A percentile compares a stretch with the other conserved stretches of the same genome.
These are phyloP conservation scores for Condylostoma magnum DNA, from an alignment of 169 alveolate genomes.

Conservation along the genomic window DNA sequence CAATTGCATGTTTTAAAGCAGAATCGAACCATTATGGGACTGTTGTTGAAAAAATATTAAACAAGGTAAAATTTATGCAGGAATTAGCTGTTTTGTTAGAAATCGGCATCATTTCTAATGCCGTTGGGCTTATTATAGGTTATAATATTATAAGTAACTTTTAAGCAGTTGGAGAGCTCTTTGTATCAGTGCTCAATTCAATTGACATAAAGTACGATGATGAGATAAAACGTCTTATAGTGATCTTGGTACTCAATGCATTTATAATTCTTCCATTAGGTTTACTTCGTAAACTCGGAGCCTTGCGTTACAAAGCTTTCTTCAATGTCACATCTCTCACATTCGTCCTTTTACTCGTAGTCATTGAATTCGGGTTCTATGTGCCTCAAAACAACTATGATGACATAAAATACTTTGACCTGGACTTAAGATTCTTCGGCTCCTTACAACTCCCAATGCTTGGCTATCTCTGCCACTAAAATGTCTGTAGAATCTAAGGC, in stretches of 20 bases:
- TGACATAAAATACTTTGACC: background rate
- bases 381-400: background rate
- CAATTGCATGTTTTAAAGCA: background rate
- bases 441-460: conserved; percentile 8
- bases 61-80: too few relatives aligned
- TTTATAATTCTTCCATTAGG: conserved; percentile 15
- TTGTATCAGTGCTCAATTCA: background rate
- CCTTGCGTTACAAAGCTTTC: conserved; percentile 23
- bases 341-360: conserved; percentile 23
- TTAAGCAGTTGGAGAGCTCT: background rate
- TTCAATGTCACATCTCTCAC: conserved; percentile 24
- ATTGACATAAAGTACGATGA: background rate
- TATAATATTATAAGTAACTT: conserved; percentile 16
- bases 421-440: conserved; percentile 13
- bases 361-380: conserved; percentile 19
- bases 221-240: background rate
- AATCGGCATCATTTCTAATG: conserved; percentile 16
- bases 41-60: background rate
- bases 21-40: conserved; percentile 17
- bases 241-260: background rate
- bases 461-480: conserved; percentile 28
- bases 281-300: conserved; percentile 6
- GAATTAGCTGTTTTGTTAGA: conserved; percentile 18
- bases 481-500: conserved; percentile 1
- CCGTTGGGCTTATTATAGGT: conserved; percentile 9